Percentiles rank a stretch among this genome's conserved stretches.
phyloP scores from a whole-genome alignment of 2,329 filamentous ascomycete genomes.

The Metarhizium album region DNA sequence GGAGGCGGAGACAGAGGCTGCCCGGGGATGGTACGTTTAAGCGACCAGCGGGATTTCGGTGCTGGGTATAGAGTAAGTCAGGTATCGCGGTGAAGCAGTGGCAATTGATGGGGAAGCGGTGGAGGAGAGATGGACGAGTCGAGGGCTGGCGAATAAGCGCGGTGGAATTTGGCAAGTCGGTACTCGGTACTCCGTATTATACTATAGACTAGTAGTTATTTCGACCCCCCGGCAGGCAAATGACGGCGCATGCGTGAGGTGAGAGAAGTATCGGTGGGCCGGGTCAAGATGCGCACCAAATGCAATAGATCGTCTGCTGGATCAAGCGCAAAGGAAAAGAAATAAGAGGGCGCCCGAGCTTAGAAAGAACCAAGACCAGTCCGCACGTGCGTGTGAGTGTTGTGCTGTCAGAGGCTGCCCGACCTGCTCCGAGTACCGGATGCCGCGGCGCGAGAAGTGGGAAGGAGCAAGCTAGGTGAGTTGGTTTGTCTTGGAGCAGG shows the following conservation, averaged over 20 bases:
- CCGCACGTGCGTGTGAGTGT: conserved; percentile 3
- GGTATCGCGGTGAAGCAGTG: neutral
- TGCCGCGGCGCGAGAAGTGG: conserved; percentile 1
- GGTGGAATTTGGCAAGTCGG: neutral
- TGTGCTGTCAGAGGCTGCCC: neutral
- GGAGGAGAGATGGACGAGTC: neutral
- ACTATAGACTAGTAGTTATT: no score
- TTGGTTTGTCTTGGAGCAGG: neutral
- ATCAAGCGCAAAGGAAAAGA: neutral
- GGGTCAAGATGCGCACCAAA: neutral
- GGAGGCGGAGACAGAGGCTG: neutral
- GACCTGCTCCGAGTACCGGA: neutral
- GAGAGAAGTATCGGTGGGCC: neutral
- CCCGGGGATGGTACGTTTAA: neutral
- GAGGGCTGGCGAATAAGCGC: neutral
- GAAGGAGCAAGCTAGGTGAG: neutral
- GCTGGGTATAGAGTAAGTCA: neutral
- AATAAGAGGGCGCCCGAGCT: neutral
- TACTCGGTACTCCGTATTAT: no score
- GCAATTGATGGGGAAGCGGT: neutral
- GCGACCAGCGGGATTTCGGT: neutral
- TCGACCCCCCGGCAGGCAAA: neutral
- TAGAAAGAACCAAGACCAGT: neutral
- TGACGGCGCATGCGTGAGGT: neutral
- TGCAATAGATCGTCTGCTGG: neutral